These are phyloP conservation scores for Aspergillus neotritici DNA, from an alignment of 2,329 filamentous ascomycete species.

Conservation along the genomic window DNA sequence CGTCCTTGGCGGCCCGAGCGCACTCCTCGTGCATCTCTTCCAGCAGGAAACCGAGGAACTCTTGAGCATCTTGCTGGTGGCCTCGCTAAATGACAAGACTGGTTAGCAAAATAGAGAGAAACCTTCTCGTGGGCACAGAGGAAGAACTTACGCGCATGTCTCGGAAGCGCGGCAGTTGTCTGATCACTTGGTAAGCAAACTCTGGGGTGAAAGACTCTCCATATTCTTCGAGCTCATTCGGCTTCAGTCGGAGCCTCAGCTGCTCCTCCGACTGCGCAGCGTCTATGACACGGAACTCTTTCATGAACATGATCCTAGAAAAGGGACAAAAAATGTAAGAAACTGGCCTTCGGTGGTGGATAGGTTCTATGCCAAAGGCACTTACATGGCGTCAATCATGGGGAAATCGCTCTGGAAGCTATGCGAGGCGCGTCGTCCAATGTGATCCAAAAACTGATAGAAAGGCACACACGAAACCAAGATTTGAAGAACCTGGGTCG, in stretches of 20 bases:
- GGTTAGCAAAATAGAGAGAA: not conserved
- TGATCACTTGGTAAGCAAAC: slow-evolving; percentile 91
- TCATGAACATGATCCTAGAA: slow-evolving; percentile 85
- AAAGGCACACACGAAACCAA: slow-evolving; percentile 91
- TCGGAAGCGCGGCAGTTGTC: slow-evolving; percentile 77
- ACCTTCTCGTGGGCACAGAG: not conserved
- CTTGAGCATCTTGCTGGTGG: slow-evolving; percentile 95
- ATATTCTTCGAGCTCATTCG: slow-evolving; percentile 78
- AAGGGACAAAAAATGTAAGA: slow-evolving; percentile 5
- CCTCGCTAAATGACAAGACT: slow-evolving; percentile 56
- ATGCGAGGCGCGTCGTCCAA: slow-evolving; percentile 75
- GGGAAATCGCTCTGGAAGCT: slow-evolving; percentile 95
- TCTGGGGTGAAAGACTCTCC: slow-evolving; percentile 89
- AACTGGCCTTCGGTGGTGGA: not conserved
- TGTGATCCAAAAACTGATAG: slow-evolving; percentile 84
- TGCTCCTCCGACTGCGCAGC: slow-evolving; percentile 69
- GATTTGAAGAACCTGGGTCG: slow-evolving; percentile 77
- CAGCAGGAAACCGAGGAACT: slow-evolving; percentile 88
- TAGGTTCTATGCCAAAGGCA: slow-evolving; percentile 14
- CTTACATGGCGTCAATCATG: slow-evolving; percentile 86
- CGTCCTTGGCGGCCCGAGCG: slow-evolving; percentile 63
- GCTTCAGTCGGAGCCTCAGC: slow-evolving; percentile 68
- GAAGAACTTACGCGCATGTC: slow-evolving; percentile 70
- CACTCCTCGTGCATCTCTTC: slow-evolving; percentile 94
- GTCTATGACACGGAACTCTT: slow-evolving; percentile 81